phyloP scores from a whole-genome alignment of 352 stramenopile genomes.

The Globisporangium lucens region DNA sequence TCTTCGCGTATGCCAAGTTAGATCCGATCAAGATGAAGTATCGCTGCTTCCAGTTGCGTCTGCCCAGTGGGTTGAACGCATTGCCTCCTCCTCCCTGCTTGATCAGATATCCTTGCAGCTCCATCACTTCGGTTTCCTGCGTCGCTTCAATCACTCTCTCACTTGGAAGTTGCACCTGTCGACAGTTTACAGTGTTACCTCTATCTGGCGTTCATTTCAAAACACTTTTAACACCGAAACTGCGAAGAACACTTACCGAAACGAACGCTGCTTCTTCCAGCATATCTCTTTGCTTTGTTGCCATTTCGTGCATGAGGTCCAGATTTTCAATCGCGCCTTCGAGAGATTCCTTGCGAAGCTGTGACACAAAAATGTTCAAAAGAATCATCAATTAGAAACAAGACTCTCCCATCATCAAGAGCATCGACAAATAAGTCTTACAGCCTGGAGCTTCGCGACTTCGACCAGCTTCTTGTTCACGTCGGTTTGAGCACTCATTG shows the following conservation, averaged over 20 bases:
- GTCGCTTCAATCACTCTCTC: constrained; percentile 80
- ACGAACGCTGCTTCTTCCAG: constrained; percentile 79
- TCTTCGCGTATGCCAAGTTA: constrained; percentile 79
- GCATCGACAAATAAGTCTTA: constrained; percentile 21
- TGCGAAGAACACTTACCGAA: constrained; percentile 34
- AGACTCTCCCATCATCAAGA: not conserved
- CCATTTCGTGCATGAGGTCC: constrained; percentile 61
- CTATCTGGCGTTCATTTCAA: not conserved
- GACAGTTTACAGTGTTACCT: too few relatives aligned
- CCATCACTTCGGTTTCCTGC: constrained; percentile 56
- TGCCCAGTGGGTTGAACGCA: constrained; percentile 66
- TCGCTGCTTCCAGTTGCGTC: constrained; percentile 88
- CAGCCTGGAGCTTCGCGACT: constrained; percentile 58
- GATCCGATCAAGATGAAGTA: constrained; percentile 81
- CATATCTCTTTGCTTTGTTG: constrained; percentile 62
- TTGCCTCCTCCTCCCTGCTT: constrained; percentile 82
- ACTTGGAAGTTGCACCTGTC: constrained; percentile 63
- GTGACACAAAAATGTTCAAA: not conserved
- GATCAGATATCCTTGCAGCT: constrained; percentile 83
- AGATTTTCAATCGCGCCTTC: constrained; percentile 65
- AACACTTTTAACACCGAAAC: not conserved
- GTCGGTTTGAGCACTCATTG: constrained; percentile 50
- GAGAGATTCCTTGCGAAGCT: constrained; percentile 74
- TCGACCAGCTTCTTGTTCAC: constrained; percentile 67
- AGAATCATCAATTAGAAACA: constrained; percentile 2